These are phyloP conservation scores for Crithidia bombi DNA, from an alignment of 208 protist genomes.

Conservation along the genomic window DNA sequence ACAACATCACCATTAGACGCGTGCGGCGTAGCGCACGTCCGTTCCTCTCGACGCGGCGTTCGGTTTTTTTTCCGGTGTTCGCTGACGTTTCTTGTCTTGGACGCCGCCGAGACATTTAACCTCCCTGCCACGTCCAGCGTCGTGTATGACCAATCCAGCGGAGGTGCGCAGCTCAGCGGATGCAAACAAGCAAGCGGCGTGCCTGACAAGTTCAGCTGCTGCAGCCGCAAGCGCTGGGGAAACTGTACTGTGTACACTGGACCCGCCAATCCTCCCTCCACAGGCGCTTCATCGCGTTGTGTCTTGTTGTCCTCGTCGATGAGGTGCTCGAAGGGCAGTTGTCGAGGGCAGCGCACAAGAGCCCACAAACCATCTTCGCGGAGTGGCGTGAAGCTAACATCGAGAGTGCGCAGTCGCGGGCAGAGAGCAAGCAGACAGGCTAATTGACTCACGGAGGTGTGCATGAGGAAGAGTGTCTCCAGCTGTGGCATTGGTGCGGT, in stretches of 20 bases:
- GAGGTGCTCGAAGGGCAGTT: too few species aligned
- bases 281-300: too few species aligned
- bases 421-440: slow-evolving; percentile 16
- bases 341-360: background rate
- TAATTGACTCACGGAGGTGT: slow-evolving; percentile 19
- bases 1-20: background rate
- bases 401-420: slow-evolving; percentile 16
- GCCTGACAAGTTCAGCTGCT: slow-evolving; percentile 18
- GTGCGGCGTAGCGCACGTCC: background rate
- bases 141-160: slow-evolving; percentile 9
- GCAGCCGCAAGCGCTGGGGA: slow-evolving; percentile 11
- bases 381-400: slow-evolving; percentile 26
- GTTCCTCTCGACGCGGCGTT: background rate
- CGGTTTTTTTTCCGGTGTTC: background rate
- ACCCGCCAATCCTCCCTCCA: too few species aligned
- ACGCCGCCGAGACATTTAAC: background rate
- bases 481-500: slow-evolving; percentile 12
- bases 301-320: too few species aligned
- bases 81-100: background rate
- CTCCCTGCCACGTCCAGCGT: background rate
- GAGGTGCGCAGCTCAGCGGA: background rate
- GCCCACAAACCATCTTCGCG: slow-evolving; percentile 20
- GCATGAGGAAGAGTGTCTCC: slow-evolving; percentile 20
- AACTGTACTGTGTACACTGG: slow-evolving; percentile 8
- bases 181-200: slow-evolving; percentile 8